A percentile compares a stretch with the other conserved stretches of the same genome.
Conservation (phyloP, 2,329 filamentous ascomycete genomes). For the Nectriaceae sp. region DNA sequence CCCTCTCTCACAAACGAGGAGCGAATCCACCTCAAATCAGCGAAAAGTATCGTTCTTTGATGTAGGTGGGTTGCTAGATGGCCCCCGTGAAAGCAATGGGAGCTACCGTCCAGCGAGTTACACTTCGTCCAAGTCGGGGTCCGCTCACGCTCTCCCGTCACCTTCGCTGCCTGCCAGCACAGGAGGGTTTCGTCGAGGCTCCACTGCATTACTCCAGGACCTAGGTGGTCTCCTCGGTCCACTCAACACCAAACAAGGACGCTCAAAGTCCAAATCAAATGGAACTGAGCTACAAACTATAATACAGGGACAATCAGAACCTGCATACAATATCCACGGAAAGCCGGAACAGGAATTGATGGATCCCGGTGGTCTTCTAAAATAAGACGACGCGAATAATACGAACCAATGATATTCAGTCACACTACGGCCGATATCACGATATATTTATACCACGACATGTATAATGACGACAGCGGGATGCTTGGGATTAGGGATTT, state of each 20-base stretch:
- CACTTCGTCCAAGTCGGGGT: conserved; percentile 43
- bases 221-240: conserved; percentile 55
- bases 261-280: conserved; percentile 34
- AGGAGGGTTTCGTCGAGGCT: conserved; percentile 53
- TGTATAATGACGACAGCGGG: conserved; percentile 19
- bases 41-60: conserved; percentile 77
- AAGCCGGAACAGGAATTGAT: conserved; percentile 36
- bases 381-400: conserved; percentile 19
- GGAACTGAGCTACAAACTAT: conserved; percentile 50
- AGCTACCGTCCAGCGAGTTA: conserved; percentile 43
- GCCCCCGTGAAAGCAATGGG: conserved; percentile 34
- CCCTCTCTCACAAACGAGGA: conserved; percentile 30
- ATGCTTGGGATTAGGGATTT: conserved; percentile 9
- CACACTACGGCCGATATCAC: no score
- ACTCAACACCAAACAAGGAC: conserved; percentile 33
- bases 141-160: conserved; percentile 39
- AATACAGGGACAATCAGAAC: conserved; percentile 41
- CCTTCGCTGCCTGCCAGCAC: conserved; percentile 47
- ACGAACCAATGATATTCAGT: no score
- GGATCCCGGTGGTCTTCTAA: conserved; percentile 44
- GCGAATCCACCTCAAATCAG: conserved; percentile 19
- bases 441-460: conserved; percentile 15
- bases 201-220: conserved; percentile 60
- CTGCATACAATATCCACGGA: conserved; percentile 32
- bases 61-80: conserved; percentile 73